Percentiles rank a stretch among this genome's conserved stretches.
phyloP scores from a whole-genome alignment of 805 yeast species.

The Dipodascus albidus region DNA sequence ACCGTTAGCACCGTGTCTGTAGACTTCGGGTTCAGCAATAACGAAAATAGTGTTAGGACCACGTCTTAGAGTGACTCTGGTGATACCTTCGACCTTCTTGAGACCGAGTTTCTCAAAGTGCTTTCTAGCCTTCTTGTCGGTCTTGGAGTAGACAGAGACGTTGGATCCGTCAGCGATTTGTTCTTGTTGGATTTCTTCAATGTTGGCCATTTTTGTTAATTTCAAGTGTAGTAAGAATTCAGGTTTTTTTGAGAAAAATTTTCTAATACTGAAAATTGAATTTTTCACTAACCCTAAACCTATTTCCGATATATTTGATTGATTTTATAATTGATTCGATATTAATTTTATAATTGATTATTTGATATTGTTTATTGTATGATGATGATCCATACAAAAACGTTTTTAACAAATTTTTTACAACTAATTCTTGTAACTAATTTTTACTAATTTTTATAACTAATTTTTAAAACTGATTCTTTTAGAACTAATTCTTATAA shows the following conservation, averaged over 20 bases:
- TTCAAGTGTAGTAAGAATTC: neutral
- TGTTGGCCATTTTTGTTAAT: neutral
- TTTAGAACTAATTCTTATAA: too few relatives aligned
- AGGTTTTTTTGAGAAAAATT: neutral
- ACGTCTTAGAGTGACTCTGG: conserved; percentile 92
- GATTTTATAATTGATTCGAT: too few relatives aligned
- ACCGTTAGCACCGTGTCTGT: conserved; percentile 74
- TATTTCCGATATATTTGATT: too few relatives aligned
- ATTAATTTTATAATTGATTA: too few relatives aligned
- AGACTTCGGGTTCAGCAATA: conserved; percentile 90
- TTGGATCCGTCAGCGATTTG: neutral
- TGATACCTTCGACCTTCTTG: conserved; percentile 82
- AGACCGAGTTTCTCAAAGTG: conserved; percentile 77
- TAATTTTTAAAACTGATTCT: too few relatives aligned
- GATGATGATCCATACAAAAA: too few relatives aligned
- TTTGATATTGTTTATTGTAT: too few relatives aligned
- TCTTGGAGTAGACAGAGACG: conserved; percentile 24
- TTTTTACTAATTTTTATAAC: too few relatives aligned
- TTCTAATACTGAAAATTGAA: neutral
- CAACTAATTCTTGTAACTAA: too few relatives aligned
- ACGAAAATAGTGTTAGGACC: conserved; percentile 86
- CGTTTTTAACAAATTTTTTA: too few relatives aligned
- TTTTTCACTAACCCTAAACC: neutral
- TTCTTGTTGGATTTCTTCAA: conserved; percentile 1
- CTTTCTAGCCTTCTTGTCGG: conserved; percentile 89